A percentile compares a stretch with the other conserved stretches of the same genome.
Evolutionary conservation across 495 filamentous ascomycete species (phyloP).

Genomic region (Parachaetomium inaequale): DNA sequence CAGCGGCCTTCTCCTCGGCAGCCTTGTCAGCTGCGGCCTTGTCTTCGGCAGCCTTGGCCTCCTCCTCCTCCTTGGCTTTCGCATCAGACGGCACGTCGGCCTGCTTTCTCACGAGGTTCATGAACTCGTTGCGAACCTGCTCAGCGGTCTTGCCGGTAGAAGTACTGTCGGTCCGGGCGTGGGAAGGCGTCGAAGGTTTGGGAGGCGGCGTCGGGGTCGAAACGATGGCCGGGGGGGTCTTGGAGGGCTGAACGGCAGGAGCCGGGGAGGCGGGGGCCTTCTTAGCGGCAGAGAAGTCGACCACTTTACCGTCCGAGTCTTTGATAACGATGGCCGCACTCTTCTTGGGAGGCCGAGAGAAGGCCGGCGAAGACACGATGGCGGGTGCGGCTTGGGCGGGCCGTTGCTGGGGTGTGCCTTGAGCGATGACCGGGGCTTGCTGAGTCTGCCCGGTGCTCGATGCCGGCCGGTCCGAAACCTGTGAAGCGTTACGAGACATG

Average conservation of each 20-base stretch:
- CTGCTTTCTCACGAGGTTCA: slow-evolving; percentile 46
- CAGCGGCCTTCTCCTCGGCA: slow-evolving; percentile 52
- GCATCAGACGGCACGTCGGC: slow-evolving; percentile 30
- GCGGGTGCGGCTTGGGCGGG: slow-evolving; percentile 56
- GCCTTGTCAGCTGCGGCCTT: slow-evolving; percentile 37
- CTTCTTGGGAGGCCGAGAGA: slow-evolving; percentile 56
- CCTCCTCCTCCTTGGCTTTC: slow-evolving; percentile 43
- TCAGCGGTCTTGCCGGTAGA: slow-evolving; percentile 46
- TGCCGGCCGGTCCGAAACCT: slow-evolving; percentile 72
- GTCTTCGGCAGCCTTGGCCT: slow-evolving; percentile 42
- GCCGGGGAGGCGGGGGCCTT: slow-evolving; percentile 46
- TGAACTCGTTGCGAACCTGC: slow-evolving; percentile 51
- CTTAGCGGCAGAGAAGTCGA: slow-evolving; percentile 41
- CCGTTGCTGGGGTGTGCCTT: slow-evolving; percentile 49
- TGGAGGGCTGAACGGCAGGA: slow-evolving; percentile 47
- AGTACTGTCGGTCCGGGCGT: slow-evolving; percentile 48
- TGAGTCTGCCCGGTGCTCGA: slow-evolving; percentile 69
- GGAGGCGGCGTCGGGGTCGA: slow-evolving; percentile 53
- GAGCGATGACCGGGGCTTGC: slow-evolving; percentile 45
- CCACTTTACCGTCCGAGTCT: slow-evolving; percentile 62
- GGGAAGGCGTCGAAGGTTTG: slow-evolving; percentile 41
- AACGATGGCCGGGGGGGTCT: slow-evolving; percentile 51
- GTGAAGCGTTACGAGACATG: slow-evolving; percentile 81
- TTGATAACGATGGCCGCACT: slow-evolving; percentile 72
- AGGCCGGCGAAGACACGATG: slow-evolving; percentile 56